phyloP scores from a whole-genome alignment of 2,329 filamentous ascomycete species.

The Hypocreales sp. region DNA sequence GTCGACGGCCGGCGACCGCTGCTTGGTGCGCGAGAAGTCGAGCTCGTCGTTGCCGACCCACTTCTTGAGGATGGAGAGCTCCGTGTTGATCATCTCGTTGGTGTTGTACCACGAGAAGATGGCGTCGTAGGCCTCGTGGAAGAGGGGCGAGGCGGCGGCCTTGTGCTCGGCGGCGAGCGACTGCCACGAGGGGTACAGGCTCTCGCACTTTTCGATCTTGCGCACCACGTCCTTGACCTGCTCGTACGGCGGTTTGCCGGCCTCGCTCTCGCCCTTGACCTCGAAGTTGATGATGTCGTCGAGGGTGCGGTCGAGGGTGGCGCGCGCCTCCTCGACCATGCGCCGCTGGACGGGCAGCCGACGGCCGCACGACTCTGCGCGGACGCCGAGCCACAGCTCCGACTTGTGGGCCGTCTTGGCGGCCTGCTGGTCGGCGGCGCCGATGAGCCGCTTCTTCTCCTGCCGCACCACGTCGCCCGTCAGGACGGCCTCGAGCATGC shows the following conservation, averaged over 20 bases:
- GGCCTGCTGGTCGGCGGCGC: slow-evolving; percentile 45
- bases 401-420: slow-evolving; percentile 54
- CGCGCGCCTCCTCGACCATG: slow-evolving; percentile 72
- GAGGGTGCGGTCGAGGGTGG: slow-evolving; percentile 55
- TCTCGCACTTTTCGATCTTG: slow-evolving; percentile 82
- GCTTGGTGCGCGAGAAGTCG: slow-evolving; percentile 68
- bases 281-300: slow-evolving; percentile 87
- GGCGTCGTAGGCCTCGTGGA: slow-evolving; percentile 70
- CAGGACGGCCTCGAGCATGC: slow-evolving; percentile 89
- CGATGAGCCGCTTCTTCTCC: slow-evolving; percentile 91
- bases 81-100: slow-evolving; percentile 87
- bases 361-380: slow-evolving; percentile 70
- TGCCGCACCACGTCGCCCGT: slow-evolving; percentile 95
- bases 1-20: slow-evolving; percentile 45
- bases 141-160: slow-evolving; percentile 59
- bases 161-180: slow-evolving; percentile 63
- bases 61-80: slow-evolving; percentile 77
- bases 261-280: slow-evolving; percentile 86
- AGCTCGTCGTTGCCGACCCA: slow-evolving; percentile 97
- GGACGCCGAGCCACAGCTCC: slow-evolving; percentile 77
- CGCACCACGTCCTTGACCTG: slow-evolving; percentile 82
- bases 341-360: slow-evolving; percentile 73
- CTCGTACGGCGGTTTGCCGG: slow-evolving; percentile 70
- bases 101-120: slow-evolving; percentile 96
- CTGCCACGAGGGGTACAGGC: slow-evolving; percentile 66